Evolutionary conservation across 176 grass and related monocot genomes (phyloP), one percentile per base, ranked within the genome.

Genomic region (Themeda triandra): DNA sequence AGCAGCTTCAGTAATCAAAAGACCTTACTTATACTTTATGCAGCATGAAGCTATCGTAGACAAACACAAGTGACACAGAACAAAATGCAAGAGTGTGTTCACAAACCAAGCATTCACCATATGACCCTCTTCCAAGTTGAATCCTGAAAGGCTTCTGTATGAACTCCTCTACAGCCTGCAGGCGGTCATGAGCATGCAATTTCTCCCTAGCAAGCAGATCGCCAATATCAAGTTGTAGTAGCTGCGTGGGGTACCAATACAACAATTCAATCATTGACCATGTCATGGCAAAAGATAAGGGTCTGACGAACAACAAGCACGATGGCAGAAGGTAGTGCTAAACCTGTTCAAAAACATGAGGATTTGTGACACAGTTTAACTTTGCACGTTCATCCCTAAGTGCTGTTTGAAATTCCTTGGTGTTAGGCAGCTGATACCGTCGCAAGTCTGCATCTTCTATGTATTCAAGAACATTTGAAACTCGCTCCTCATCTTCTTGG

Each of bases 271-370:
- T 84, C 28, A 72, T 71, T 67, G 25, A 79, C 37, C 71, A 88
- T 66, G 63, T 64, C 76, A 41, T 45, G 51, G 6, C 4, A 27
- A 45, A 46, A 74, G 5, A 80, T 40, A 30, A 65, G 40, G 39
- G 58, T 33, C 56, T 33, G 27, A 58, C 30, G 88, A 63, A 19
- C 11, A 76, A 40, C 25, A 93, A 37, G 5, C 30, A 83, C 30
- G 54, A 36, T 17, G 27, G 10, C 21, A 42, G 46, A 13, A 12
- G 31, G 31, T 72, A 63, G 73, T 70, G 42, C 68, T 41, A 63
- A 77, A 95, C 96, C 96, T 98, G 96, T 42, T 89, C 60, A 83
- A 98, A 95, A 54, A 95, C 76, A 91, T 86, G 83, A 86, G 93
- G 91, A 87, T 98, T 94, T 64, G 86, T 90, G 59, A 96, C 77